Percentiles rank a stretch among this genome's conserved stretches.
Evolutionary conservation across 805 yeast genomes (phyloP).

Genomic region (Pichia paraexigua): DNA sequence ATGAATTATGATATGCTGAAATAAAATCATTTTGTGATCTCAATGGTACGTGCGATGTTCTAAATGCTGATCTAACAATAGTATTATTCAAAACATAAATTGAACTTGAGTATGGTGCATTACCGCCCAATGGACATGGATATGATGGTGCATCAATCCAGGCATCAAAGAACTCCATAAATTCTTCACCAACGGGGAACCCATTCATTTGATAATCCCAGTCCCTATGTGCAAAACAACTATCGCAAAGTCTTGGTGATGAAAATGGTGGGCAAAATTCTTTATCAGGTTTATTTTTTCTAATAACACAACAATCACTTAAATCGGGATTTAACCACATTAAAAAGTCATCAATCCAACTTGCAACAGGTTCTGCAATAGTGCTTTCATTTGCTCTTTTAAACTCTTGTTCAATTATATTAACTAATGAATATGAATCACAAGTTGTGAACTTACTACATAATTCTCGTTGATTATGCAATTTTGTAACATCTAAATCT

Average conservation of each 20-base stretch:
- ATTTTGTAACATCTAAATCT: constrained; percentile 52
- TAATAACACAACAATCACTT: constrained; percentile 76
- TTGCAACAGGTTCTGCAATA: constrained; percentile 74
- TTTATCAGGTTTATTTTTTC: constrained; percentile 34
- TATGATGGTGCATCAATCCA: constrained; percentile 83
- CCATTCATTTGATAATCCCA: constrained; percentile 76
- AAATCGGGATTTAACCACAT: constrained; percentile 81
- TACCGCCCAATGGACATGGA: constrained; percentile 92
- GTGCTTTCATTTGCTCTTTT: constrained; percentile 57
- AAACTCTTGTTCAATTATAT: constrained; percentile 78
- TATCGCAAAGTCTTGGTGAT: constrained; percentile 62
- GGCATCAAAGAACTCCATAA: constrained; percentile 60
- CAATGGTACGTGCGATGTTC: constrained; percentile 73
- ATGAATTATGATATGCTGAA: constrained; percentile 63
- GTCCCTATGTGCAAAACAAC: constrained; percentile 56
- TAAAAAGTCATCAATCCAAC: constrained; percentile 90
- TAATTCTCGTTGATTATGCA: constrained; percentile 58
- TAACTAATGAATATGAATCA: constrained; percentile 67
- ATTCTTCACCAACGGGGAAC: constrained; percentile 65
- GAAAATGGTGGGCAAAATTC: constrained; percentile 62
- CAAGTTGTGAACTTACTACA: constrained; percentile 90
- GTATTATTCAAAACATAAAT: constrained; percentile 31
- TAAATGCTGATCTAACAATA: constrained; percentile 57
- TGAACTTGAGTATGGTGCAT: constrained; percentile 75
- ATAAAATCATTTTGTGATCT: constrained; percentile 82